Conservation (phyloP, 1,284 basidiomycete genomes). For the Hypsizygus ulmarius region DNA sequence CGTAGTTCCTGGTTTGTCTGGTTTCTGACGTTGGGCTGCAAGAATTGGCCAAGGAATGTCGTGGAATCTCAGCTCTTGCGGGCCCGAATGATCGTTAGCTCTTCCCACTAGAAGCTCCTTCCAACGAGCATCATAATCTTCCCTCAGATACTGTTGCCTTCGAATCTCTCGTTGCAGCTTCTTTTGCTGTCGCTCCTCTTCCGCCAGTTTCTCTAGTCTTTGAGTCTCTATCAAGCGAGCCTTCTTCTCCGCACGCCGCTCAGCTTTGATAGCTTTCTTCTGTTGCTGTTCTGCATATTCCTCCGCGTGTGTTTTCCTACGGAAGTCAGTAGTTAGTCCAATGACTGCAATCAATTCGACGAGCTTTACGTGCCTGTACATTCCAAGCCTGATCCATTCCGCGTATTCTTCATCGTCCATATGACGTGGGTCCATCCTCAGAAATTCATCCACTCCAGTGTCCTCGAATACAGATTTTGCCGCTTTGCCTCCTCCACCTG, state of each 20-base stretch:
- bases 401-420: slow-evolving; percentile 87
- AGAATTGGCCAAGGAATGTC: slow-evolving; percentile 83
- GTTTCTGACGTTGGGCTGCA: slow-evolving; percentile 29
- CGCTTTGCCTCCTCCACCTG: slow-evolving; percentile 19
- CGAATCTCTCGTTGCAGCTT: slow-evolving; percentile 44
- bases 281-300: slow-evolving; percentile 63
- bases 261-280: slow-evolving; percentile 47
- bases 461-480: slow-evolving; percentile 35
- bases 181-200: slow-evolving; percentile 46
- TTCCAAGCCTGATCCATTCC: slow-evolving; percentile 75
- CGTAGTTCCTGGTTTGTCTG: slow-evolving; percentile 17
- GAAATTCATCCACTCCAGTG: slow-evolving; percentile 33
- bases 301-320: slow-evolving; percentile 63
- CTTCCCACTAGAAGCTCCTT: slow-evolving; percentile 42
- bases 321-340: slow-evolving; percentile 2
- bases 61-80: slow-evolving; percentile 38
- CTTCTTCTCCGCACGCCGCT: slow-evolving; percentile 52
- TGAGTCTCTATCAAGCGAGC: slow-evolving; percentile 51
- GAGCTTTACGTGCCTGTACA: slow-evolving; percentile 61
- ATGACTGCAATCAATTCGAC: background rate
- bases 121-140: slow-evolving; percentile 62
- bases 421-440: slow-evolving; percentile 47
- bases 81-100: slow-evolving; percentile 15
- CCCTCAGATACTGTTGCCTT: slow-evolving; percentile 43
- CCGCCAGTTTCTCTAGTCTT: slow-evolving; percentile 48